Percentiles rank a stretch among this genome's conserved stretches.
Evolutionary conservation across 2,329 filamentous ascomycete genomes (phyloP).

Genomic region (Bisporella sp.): DNA sequence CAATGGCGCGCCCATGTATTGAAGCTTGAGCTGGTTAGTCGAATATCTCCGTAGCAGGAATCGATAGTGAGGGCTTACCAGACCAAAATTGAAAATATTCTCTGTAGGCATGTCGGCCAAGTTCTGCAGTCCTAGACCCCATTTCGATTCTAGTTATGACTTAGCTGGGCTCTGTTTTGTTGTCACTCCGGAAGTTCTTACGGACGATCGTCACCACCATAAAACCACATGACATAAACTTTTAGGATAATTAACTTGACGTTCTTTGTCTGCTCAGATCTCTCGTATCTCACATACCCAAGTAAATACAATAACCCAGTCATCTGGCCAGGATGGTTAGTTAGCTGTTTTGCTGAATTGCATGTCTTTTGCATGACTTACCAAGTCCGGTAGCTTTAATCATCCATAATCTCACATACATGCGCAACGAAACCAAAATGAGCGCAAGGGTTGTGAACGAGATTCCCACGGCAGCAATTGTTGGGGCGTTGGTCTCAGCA

Average conservation of each 20-base stretch:
- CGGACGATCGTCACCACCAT: slow-evolving; percentile 30
- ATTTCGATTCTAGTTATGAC: slow-evolving; percentile 34
- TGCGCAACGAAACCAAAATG: slow-evolving; percentile 25
- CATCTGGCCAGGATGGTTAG: slow-evolving; percentile 17
- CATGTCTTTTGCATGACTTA: slow-evolving; percentile 10
- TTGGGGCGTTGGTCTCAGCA: slow-evolving; percentile 29
- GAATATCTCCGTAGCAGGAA: neutral
- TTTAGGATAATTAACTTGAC: neutral
- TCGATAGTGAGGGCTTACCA: slow-evolving; percentile 20
- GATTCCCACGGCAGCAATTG: slow-evolving; percentile 25
- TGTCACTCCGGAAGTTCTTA: slow-evolving; percentile 16
- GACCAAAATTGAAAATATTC: slow-evolving; percentile 33
- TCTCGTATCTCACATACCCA: slow-evolving; percentile 20
- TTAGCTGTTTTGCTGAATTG: neutral
- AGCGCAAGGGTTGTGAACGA: slow-evolving; percentile 27
- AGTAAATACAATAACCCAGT: slow-evolving; percentile 26
- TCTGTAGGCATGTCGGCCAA: slow-evolving; percentile 31
- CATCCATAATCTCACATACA: slow-evolving; percentile 29
- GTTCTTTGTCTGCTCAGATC: neutral
- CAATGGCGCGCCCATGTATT: slow-evolving; percentile 37
- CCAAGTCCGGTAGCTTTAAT: slow-evolving; percentile 31
- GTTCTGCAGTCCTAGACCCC: slow-evolving; percentile 32
- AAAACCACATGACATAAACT: slow-evolving; percentile 28
- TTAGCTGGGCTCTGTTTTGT: neutral
- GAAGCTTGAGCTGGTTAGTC: slow-evolving; percentile 21